Conservation (phyloP, 148 eudicot species). For the Dysphania ambrosioides region DNA sequence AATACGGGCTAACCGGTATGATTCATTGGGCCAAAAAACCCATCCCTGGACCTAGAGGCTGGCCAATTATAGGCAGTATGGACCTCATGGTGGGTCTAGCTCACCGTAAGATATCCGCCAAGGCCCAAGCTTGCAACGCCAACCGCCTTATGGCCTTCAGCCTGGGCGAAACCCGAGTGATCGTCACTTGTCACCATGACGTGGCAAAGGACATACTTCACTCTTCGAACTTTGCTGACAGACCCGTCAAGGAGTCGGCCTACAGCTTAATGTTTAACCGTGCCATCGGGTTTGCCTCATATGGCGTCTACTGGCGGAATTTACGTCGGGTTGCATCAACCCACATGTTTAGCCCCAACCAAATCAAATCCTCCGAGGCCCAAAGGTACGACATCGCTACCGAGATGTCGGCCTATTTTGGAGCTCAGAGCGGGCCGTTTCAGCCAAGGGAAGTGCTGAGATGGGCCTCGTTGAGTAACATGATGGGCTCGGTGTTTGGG, state of each 20-base stretch:
- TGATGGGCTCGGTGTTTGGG: constrained; percentile 78
- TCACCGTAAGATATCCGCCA: constrained; percentile 48
- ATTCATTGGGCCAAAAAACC: constrained; percentile 14
- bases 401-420: constrained; percentile 29
- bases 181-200: constrained; percentile 56
- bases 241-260: constrained; percentile 68
- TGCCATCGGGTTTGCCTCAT: constrained; percentile 76
- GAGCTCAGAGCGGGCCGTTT: constrained; percentile 10
- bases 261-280: constrained; percentile 59
- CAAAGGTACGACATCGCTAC: constrained; percentile 37
- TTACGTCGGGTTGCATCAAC: constrained; percentile 50
- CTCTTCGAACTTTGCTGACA: constrained; percentile 50
- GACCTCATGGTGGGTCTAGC: constrained; percentile 50
- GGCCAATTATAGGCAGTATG: constrained; percentile 61
- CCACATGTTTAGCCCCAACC: constrained; percentile 54
- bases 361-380: constrained; percentile 30
- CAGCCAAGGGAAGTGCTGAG: constrained; percentile 42
- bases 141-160: constrained; percentile 61
- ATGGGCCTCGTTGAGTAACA: constrained; percentile 52
- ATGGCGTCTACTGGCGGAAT: constrained; percentile 61
- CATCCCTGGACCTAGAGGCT: constrained; percentile 59
- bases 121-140: constrained; percentile 31
- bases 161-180: constrained; percentile 55
- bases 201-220: constrained; percentile 53
- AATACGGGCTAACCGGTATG: constrained; percentile 15